Evolutionary conservation across 225 moss, liverwort and hornwort species (phyloP).

Genomic region (Pseudisothecium myosuroides): DNA sequence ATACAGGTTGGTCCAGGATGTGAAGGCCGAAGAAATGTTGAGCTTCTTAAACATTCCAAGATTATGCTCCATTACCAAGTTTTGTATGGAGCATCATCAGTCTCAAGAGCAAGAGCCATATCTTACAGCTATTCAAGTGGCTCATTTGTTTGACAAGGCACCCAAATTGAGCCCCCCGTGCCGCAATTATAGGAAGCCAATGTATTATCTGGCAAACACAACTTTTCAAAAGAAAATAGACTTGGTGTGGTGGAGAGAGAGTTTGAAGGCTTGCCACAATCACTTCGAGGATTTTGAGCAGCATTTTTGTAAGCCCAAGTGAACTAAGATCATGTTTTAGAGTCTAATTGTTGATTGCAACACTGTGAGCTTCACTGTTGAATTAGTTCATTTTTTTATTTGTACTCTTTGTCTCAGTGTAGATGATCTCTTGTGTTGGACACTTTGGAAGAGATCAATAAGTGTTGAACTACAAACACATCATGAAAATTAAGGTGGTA

Average conservation of each 20-base stretch:
- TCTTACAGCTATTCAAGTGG: neutral
- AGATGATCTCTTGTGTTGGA: too few species aligned
- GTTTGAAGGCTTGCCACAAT: neutral
- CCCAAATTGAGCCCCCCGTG: fast-evolving
- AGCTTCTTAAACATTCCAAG: neutral
- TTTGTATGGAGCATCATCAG: neutral
- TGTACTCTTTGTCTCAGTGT: too few species aligned
- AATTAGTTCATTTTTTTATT: too few species aligned
- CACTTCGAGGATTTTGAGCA: neutral
- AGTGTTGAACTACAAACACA: too few species aligned
- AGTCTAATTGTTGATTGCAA: too few species aligned
- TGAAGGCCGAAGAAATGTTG: too few species aligned
- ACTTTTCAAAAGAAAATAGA: neutral
- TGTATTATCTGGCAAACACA: neutral
- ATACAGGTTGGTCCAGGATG: too few species aligned
- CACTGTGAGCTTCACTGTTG: too few species aligned
- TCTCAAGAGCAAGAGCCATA: neutral
- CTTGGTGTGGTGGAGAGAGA: neutral
- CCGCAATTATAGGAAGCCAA: neutral
- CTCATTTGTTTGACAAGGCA: neutral
- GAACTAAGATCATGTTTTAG: neutral
- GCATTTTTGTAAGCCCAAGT: neutral
- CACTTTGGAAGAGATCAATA: too few species aligned
- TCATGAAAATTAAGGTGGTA: too few species aligned
- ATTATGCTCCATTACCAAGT: neutral